phyloP scores from a whole-genome alignment of 75 land plant genomes.

The Gnetum montanum region DNA sequence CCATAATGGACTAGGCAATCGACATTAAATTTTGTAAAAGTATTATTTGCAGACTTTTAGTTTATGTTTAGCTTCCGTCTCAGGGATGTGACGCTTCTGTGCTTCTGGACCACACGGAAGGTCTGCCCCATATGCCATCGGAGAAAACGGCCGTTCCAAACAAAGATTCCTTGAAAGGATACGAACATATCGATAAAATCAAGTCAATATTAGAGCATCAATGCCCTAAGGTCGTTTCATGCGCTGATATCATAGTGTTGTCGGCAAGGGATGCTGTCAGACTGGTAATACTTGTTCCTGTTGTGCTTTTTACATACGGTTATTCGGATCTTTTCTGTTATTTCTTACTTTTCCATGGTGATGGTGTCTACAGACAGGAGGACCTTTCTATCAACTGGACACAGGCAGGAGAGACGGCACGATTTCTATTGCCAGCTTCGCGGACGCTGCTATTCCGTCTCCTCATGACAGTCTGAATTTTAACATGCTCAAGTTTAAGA shows the following conservation, averaged over 20 bases:
- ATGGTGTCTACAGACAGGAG: constrained; percentile 17
- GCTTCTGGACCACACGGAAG: constrained; percentile 11
- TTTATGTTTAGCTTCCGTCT: too few relatives aligned
- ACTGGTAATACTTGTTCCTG: too few relatives aligned
- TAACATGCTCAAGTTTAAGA: constrained; percentile 1
- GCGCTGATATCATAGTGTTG: constrained; percentile 16
- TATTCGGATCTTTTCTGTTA: background rate
- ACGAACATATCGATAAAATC: constrained; percentile 12
- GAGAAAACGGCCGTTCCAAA: constrained; percentile 19
- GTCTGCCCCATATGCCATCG: background rate
- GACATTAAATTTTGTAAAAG: too few relatives aligned
- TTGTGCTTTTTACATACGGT: background rate
- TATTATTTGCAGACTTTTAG: too few relatives aligned
- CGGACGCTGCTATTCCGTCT: background rate
- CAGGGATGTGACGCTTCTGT: constrained; percentile 21
- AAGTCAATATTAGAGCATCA: constrained; percentile 10
- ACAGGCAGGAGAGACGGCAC: constrained; percentile 20
- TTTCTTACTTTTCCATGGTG: background rate
- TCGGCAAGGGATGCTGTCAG: constrained; percentile 18
- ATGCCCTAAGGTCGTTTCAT: constrained; percentile 15
- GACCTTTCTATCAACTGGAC: constrained; percentile 20
- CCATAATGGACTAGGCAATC: too few relatives aligned
- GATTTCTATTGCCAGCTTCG: background rate
- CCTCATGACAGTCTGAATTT: background rate
- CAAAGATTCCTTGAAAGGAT: constrained; percentile 10